phyloP scores from a whole-genome alignment of 176 grass and related monocot genomes.

The Musa schizocarpa region DNA sequence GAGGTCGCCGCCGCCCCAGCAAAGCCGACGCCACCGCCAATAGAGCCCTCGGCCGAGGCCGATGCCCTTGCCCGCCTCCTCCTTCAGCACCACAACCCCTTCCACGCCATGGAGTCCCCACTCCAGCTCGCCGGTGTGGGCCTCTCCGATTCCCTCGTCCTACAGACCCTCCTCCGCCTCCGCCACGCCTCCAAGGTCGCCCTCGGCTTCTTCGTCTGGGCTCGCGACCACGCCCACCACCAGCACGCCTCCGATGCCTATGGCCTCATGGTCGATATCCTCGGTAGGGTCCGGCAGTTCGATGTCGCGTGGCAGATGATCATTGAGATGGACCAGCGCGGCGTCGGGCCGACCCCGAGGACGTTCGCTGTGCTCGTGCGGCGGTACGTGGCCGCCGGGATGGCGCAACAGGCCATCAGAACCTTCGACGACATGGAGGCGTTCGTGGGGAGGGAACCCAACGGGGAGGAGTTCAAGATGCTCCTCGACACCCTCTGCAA shows the following conservation, averaged over 20 bases:
- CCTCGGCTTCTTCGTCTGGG: conserved; percentile 61
- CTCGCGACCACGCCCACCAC: conserved; percentile 38
- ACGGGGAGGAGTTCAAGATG: conserved; percentile 52
- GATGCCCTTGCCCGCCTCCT: conserved; percentile 63
- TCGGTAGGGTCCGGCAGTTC: conserved; percentile 61
- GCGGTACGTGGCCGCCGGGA: conserved; percentile 58
- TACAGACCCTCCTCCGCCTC: conserved; percentile 78
- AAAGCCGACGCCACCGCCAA: conserved; percentile 38
- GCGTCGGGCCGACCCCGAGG: conserved; percentile 36
- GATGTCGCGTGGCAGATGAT: conserved; percentile 70
- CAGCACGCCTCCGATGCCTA: conserved; percentile 40
- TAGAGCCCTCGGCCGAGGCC: conserved; percentile 35
- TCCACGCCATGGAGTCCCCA: conserved; percentile 65
- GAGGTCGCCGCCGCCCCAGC: neutral
- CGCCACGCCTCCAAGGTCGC: conserved; percentile 74
- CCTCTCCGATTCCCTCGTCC: conserved; percentile 40
- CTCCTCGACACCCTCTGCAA: conserved; percentile 87
- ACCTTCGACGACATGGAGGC: conserved; percentile 96
- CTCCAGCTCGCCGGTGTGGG: conserved; percentile 50
- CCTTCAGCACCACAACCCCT: conserved; percentile 65
- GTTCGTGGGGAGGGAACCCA: conserved; percentile 72
- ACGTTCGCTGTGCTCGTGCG: conserved; percentile 65
- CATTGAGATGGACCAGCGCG: conserved; percentile 58
- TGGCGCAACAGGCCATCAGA: conserved; percentile 69
- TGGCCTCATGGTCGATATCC: conserved; percentile 59